Evolutionary conservation across 108 stramenopile genomes (phyloP).

Genomic region (Pseudonitzschia delicatissima): DNA sequence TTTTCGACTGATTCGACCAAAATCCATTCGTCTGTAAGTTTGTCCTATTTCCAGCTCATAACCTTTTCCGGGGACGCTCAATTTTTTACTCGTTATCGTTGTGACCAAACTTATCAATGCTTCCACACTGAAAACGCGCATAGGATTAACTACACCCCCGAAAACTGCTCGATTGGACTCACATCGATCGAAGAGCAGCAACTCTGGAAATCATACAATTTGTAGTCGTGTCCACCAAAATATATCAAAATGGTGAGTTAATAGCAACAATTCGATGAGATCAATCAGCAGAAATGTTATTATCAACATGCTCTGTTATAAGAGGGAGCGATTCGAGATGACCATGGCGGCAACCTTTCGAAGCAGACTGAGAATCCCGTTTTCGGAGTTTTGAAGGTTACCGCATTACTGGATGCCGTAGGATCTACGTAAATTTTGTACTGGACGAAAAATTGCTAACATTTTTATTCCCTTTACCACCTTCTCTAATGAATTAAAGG

Average conservation of each 20-base stretch:
- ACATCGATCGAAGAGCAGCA: not conserved
- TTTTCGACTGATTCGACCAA: not conserved
- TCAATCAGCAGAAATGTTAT: not conserved
- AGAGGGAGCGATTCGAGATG: not conserved
- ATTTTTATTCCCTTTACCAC: not conserved
- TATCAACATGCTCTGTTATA: not conserved
- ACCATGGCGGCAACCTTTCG: not conserved
- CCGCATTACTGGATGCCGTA: constrained; percentile 13
- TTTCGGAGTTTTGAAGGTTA: not conserved
- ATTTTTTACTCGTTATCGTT: constrained; percentile 1
- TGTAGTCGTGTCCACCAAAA: not conserved
- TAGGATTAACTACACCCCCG: not conserved
- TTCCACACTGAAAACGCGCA: not conserved
- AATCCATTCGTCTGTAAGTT: too few relatives aligned
- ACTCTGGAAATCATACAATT: not conserved
- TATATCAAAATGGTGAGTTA: constrained; percentile 10
- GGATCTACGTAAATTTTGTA: constrained; percentile 10
- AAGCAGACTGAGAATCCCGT: not conserved
- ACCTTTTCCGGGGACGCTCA: not conserved
- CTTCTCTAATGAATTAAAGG: constrained; percentile 6
- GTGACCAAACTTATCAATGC: not conserved
- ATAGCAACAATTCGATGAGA: not conserved
- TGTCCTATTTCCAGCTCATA: not conserved
- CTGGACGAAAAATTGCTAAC: not conserved
- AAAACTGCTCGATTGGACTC: not conserved